These are phyloP conservation scores for Cryptomeria japonica DNA, from an alignment of 75 land plant species.

Conservation along the genomic window DNA sequence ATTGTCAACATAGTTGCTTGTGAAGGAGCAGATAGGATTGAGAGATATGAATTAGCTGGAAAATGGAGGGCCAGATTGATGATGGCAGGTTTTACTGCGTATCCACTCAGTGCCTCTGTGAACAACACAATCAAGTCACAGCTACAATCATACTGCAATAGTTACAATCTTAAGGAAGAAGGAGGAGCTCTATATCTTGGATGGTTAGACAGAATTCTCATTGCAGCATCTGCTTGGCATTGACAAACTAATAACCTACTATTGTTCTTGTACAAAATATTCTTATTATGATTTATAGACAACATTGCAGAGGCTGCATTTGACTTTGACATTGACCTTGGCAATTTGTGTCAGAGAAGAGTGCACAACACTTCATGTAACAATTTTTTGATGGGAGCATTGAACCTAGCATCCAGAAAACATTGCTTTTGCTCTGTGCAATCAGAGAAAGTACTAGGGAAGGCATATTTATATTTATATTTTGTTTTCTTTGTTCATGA, in stretches of 20 bases:
- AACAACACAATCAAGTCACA: constrained; percentile 41
- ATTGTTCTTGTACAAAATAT: background rate
- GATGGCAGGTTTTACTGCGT: constrained; percentile 87
- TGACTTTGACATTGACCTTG: background rate
- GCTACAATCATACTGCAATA: constrained; percentile 56
- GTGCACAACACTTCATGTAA: background rate
- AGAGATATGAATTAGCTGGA: constrained; percentile 86
- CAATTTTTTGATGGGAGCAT: background rate
- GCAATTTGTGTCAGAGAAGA: background rate
- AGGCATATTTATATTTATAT: background rate
- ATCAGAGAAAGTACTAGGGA: background rate
- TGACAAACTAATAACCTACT: constrained; percentile 15
- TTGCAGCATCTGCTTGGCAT: constrained; percentile 90
- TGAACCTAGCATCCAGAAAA: constrained; percentile 1
- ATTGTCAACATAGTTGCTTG: constrained; percentile 93
- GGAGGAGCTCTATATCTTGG: constrained; percentile 79
- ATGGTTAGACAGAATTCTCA: constrained; percentile 78
- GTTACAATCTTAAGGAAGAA: constrained; percentile 77
- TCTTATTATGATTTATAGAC: background rate
- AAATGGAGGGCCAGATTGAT: constrained; percentile 95
- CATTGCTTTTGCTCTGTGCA: background rate
- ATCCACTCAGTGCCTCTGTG: constrained; percentile 63
- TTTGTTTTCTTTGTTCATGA: background rate
- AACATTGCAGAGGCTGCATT: background rate
- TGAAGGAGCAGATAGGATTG: constrained; percentile 88